Conservation (phyloP, 2,329 filamentous ascomycete species). For the Talaromyces sp. region DNA sequence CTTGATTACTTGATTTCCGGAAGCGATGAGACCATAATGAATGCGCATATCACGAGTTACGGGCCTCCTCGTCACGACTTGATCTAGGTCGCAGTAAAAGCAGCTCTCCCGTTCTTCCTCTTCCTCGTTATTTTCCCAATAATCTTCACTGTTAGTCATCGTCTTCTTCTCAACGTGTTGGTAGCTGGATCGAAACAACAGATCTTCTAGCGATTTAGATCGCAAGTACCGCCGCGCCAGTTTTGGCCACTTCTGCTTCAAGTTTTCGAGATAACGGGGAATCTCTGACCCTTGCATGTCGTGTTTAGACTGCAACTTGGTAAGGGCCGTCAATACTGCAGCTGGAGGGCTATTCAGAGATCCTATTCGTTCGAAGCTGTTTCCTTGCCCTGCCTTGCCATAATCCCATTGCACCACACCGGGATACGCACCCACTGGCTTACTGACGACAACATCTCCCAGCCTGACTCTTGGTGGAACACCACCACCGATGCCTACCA, state of each 20-base stretch:
- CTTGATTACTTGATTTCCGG: slow-evolving; percentile 8
- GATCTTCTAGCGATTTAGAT: neutral
- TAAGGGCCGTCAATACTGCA: neutral
- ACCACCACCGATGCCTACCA: slow-evolving; percentile 38
- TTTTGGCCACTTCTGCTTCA: neutral
- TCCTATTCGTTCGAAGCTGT: neutral
- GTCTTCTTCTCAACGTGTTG: neutral
- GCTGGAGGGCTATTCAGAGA: slow-evolving; percentile 1
- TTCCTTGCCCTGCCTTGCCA: neutral
- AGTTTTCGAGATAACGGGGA: neutral
- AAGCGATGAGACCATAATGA: slow-evolving; percentile 13
- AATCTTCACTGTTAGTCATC: neutral
- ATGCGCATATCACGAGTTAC: neutral
- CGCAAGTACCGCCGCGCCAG: neutral
- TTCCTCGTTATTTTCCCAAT: neutral
- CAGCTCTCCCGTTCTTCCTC: neutral
- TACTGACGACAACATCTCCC: slow-evolving; percentile 8
- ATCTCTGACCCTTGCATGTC: neutral
- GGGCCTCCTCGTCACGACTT: neutral
- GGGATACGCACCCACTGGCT: neutral
- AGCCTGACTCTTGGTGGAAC: slow-evolving; percentile 8
- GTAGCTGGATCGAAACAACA: neutral
- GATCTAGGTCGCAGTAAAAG: neutral
- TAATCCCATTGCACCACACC: slow-evolving; percentile 8
- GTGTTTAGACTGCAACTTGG: neutral